Evolutionary conservation across 768 basidiomycete genomes (phyloP).

Genomic region (Mycena polygramma): DNA sequence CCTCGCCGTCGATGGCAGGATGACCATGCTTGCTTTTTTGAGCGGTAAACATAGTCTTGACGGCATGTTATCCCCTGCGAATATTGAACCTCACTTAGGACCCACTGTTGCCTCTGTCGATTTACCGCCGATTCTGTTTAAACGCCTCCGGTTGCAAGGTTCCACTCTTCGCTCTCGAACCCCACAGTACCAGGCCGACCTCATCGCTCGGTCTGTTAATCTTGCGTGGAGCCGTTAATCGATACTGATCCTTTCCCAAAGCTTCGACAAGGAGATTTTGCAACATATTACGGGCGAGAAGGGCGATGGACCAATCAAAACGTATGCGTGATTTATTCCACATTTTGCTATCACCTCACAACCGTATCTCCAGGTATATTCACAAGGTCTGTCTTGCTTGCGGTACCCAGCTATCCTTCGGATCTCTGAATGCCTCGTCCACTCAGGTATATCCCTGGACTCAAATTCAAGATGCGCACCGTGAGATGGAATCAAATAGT

Average conservation of each 20-base stretch:
- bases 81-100: slow-evolving; percentile 53
- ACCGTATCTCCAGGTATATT: slow-evolving; percentile 58
- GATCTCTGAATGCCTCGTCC: slow-evolving; percentile 17
- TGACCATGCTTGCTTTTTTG: slow-evolving; percentile 75
- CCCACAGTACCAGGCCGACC: slow-evolving; percentile 80
- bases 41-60: slow-evolving; percentile 64
- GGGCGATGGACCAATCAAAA: slow-evolving; percentile 72
- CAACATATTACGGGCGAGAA: slow-evolving; percentile 68
- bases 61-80: background rate
- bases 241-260: slow-evolving; percentile 37
- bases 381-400: slow-evolving; percentile 40
- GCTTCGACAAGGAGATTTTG: slow-evolving; percentile 70
- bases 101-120: slow-evolving; percentile 63
- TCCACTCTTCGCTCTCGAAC: slow-evolving; percentile 86
- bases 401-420: background rate
- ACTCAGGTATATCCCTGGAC: slow-evolving; percentile 83
- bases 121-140: slow-evolving; percentile 79
- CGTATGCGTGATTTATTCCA: slow-evolving; percentile 36
- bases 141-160: slow-evolving; percentile 90
- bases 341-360: no score
- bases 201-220: slow-evolving; percentile 66
- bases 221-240: background rate
- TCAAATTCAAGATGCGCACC: slow-evolving; percentile 83
- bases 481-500: slow-evolving; percentile 84
- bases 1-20: slow-evolving; percentile 78